A percentile compares a stretch with the other conserved stretches of the same genome.
These are phyloP conservation scores for Linaria vulgaris DNA, from an alignment of 257 asterid species.

Conservation along the genomic window DNA sequence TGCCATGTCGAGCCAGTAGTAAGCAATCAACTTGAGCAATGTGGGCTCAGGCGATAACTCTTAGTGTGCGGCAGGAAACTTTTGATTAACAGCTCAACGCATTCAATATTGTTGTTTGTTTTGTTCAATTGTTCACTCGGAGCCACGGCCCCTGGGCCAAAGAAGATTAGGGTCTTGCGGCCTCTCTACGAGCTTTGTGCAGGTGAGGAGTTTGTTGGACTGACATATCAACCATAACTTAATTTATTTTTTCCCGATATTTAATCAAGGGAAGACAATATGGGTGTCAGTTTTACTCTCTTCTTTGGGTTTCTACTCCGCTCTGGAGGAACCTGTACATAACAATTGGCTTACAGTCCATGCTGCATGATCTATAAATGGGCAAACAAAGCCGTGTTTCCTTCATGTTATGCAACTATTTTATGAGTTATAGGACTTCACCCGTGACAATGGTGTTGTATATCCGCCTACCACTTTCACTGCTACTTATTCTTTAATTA, in stretches of 20 bases:
- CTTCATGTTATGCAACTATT: no score
- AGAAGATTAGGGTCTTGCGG: constrained; percentile 55
- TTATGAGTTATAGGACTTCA: no score
- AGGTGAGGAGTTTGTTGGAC: constrained; percentile 56
- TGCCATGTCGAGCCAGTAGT: constrained; percentile 75
- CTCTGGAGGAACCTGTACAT: constrained; percentile 22
- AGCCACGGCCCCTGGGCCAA: constrained; percentile 28
- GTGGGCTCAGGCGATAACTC: constrained; percentile 62
- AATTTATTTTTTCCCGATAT: no score
- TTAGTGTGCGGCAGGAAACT: no score
- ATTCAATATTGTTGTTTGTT: constrained; percentile 61
- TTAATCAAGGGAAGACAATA: no score
- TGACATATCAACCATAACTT: constrained; percentile 19
- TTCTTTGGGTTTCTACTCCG: not conserved
- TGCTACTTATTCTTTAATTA: no score
- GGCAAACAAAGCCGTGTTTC: no score
- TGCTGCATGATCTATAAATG: no score
- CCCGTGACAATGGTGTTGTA: no score
- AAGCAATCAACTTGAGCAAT: constrained; percentile 71
- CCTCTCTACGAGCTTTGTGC: constrained; percentile 65
- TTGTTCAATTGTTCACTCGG: constrained; percentile 40
- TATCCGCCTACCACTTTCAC: no score
- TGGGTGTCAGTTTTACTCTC: no score
- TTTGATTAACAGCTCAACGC: no score
- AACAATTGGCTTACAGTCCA: not conserved